phyloP scores from a whole-genome alignment of 225 moss, liverwort and hornwort species.

The Climacium dendroides region DNA sequence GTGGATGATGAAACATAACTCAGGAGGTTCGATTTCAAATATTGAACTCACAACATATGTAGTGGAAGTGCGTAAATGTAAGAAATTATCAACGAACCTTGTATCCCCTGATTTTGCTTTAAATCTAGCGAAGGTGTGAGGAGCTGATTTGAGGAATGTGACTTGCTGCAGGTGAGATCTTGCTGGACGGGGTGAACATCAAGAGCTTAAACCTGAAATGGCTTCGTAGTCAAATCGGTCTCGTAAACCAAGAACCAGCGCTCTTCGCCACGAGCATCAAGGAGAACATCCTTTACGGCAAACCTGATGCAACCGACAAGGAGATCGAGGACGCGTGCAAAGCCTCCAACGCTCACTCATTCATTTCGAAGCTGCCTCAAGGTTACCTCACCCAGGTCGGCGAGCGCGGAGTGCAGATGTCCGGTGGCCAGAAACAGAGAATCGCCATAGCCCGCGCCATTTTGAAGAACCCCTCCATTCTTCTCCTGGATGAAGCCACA shows the following conservation, averaged over 20 bases:
- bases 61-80: not conserved
- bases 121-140: not conserved
- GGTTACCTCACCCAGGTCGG: constrained; percentile 73
- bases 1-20: not conserved
- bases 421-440: constrained; percentile 74
- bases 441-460: constrained; percentile 74
- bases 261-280: constrained; percentile 63
- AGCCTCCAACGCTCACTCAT: constrained; percentile 49
- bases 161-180: constrained; percentile 30
- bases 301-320: constrained; percentile 33
- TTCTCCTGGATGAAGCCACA: constrained; percentile 79
- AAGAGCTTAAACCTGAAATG: constrained; percentile 38
- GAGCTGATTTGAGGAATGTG: not conserved
- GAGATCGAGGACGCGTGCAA: constrained; percentile 54
- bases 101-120: not conserved
- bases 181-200: constrained; percentile 52
- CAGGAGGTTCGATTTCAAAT: not conserved
- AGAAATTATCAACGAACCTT: not conserved
- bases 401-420: constrained; percentile 75
- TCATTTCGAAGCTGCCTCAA: constrained; percentile 46
- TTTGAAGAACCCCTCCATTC: constrained; percentile 53
- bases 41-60: not conserved
- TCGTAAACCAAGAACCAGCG: constrained; percentile 68
- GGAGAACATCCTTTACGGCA: constrained; percentile 64
- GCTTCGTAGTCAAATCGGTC: constrained; percentile 58